These are phyloP conservation scores for Croton laevigatus DNA, from an alignment of 441 rosid species.

Conservation along the genomic window DNA sequence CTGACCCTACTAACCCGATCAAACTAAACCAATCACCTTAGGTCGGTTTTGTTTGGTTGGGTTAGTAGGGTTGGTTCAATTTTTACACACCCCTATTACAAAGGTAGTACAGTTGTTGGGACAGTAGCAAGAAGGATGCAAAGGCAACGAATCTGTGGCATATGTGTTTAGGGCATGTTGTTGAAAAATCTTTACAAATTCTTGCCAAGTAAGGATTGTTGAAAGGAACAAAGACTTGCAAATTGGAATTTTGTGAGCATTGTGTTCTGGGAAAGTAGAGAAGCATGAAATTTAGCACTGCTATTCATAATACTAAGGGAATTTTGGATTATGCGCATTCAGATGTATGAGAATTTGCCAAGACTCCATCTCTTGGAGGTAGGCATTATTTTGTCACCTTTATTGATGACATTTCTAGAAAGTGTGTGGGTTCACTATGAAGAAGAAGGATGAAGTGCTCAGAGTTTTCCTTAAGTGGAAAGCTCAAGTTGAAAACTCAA, in stretches of 20 bases:
- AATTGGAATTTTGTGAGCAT: not conserved
- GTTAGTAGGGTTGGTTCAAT: too few species aligned
- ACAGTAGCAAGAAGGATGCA: not conserved
- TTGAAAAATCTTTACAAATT: not conserved
- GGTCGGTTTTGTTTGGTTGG: too few species aligned
- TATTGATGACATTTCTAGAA: too few species aligned
- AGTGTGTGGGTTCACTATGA: not conserved
- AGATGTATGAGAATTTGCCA: too few species aligned
- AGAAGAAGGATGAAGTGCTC: not conserved
- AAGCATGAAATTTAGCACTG: not conserved
- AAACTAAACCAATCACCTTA: too few species aligned
- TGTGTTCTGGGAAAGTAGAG: not conserved
- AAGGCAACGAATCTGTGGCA: not conserved
- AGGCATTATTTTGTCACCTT: not conserved
- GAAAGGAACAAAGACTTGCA: not conserved
- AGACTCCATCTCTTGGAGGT: not conserved
- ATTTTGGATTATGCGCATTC: not conserved
- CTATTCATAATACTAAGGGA: not conserved
- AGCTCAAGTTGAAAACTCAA: too few species aligned
- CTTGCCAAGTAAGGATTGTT: not conserved
- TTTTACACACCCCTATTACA: too few species aligned
- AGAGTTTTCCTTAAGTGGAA: too few species aligned
- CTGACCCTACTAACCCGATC: too few species aligned
- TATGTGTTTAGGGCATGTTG: not conserved
- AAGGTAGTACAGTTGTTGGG: not conserved